A percentile compares a stretch with the other conserved stretches of the same genome.
Evolutionary conservation across 345 rosid genomes (phyloP).

Genomic region (Dovyalis caffra): DNA sequence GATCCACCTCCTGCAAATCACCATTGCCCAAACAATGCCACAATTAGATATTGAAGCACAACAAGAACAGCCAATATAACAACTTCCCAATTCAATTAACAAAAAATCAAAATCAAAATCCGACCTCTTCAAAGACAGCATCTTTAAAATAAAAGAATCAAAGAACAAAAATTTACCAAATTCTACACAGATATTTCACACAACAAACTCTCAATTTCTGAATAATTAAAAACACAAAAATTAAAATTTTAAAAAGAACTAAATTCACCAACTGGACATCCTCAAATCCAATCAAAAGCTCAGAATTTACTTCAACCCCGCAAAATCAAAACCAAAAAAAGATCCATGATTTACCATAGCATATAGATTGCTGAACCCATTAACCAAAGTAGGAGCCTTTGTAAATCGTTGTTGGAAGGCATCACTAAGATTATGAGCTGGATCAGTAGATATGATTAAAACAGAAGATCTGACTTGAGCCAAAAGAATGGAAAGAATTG

Average conservation of each 20-base stretch:
- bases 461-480: constrained; percentile 87
- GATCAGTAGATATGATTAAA: constrained; percentile 96
- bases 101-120: background rate
- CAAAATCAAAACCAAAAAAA: background rate
- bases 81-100: background rate
- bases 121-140: background rate
- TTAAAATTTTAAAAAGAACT: background rate
- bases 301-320: background rate
- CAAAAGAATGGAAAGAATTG: constrained; percentile 74
- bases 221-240: background rate
- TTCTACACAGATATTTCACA: background rate
- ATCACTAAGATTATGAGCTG: constrained; percentile 99
- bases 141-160: background rate
- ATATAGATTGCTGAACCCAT: constrained; percentile 88
- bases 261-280: background rate
- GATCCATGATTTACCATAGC: constrained; percentile 63
- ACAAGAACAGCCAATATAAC: background rate
- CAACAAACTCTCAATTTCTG: background rate
- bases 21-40: background rate
- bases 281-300: background rate
- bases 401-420: constrained; percentile 98
- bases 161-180: background rate
- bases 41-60: background rate
- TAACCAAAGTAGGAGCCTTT: constrained; percentile 77
- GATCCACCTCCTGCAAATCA: constrained; percentile 87